phyloP scores from a whole-genome alignment of 192 early-diverging fungal species.

The Bifiguratus adelaidae region DNA sequence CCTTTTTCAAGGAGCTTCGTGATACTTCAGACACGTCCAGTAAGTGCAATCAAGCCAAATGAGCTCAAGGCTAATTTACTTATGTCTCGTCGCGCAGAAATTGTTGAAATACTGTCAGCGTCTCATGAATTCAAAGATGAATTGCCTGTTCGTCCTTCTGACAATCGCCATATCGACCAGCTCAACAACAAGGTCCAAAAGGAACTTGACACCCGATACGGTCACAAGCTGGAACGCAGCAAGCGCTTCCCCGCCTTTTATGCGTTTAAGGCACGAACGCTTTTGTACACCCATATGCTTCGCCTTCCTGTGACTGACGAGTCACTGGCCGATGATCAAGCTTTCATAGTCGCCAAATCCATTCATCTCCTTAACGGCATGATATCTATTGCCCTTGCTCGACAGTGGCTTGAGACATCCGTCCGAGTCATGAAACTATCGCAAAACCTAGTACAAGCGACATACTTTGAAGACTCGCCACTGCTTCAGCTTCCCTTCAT shows the following conservation, averaged over 20 bases:
- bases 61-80: conserved; percentile 9
- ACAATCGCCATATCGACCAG: conserved; percentile 29
- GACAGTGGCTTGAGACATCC: conserved; percentile 74
- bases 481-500: conserved; percentile 83
- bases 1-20: conserved; percentile 83
- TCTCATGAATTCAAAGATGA: conserved; percentile 65
- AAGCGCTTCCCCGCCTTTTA: conserved; percentile 20
- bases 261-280: conserved; percentile 56
- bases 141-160: conserved; percentile 21
- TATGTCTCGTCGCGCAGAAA: conserved; percentile 16
- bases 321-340: conserved; percentile 39
- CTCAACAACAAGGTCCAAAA: conserved; percentile 30
- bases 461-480: conserved; percentile 64
- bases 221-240: conserved; percentile 48
- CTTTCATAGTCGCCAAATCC: conserved; percentile 61
- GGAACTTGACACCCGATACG: conserved; percentile 41
- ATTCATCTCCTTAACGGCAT: conserved; percentile 76
- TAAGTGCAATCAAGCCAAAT: neutral
- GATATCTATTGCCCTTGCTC: conserved; percentile 76
- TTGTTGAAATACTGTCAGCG: conserved; percentile 66
- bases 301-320: conserved; percentile 46
- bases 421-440: conserved; percentile 68
- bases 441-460: conserved; percentile 86
- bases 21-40: conserved; percentile 48
- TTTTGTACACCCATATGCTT: conserved; percentile 79